phyloP scores from a whole-genome alignment of 2,329 filamentous ascomycete species.

The Colletotrichum musae region DNA sequence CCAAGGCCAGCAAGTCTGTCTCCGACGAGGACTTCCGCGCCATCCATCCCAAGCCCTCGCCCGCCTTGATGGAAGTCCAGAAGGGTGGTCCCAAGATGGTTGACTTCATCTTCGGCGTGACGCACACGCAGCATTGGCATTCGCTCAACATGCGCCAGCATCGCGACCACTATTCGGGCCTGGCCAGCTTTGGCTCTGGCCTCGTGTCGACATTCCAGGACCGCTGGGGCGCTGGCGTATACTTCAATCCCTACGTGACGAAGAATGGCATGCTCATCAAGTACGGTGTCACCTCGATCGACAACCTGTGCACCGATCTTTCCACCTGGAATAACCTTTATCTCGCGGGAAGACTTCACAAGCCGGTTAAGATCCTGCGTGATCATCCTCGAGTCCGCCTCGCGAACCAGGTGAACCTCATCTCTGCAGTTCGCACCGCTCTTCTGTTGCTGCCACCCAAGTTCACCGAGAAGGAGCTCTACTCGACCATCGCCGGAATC shows the following conservation, averaged over 20 bases:
- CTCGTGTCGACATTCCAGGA: constrained; percentile 90
- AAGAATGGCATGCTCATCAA: constrained; percentile 97
- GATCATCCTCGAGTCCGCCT: constrained; percentile 94
- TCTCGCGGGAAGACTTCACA: constrained; percentile 95
- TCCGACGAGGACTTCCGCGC: constrained; percentile 71
- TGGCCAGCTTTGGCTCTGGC: constrained; percentile 87
- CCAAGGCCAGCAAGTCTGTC: constrained; percentile 62
- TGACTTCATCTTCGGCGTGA: constrained; percentile 97
- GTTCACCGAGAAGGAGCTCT: constrained; percentile 91
- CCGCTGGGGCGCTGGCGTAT: constrained; percentile 90
- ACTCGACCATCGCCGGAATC: constrained; percentile 90
- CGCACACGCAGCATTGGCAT: constrained; percentile 97
- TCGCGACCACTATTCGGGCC: constrained; percentile 89
- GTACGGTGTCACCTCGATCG: constrained; percentile 95
- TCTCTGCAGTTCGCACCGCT: constrained; percentile 91
- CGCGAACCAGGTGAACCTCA: constrained; percentile 94
- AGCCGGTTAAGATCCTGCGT: constrained; percentile 96
- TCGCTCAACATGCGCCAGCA: constrained; percentile 91
- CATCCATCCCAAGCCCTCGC: constrained; percentile 86
- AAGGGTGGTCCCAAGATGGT: constrained; percentile 95
- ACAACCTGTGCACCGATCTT: constrained; percentile 89
- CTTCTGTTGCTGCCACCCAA: constrained; percentile 85
- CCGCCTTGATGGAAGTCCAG: constrained; percentile 87
- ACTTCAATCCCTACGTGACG: constrained; percentile 96
- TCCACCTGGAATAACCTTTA: constrained; percentile 95